Base-by-base conservation (phyloP, 441 rosid genomes). In the Sinapis alba region DNA sequence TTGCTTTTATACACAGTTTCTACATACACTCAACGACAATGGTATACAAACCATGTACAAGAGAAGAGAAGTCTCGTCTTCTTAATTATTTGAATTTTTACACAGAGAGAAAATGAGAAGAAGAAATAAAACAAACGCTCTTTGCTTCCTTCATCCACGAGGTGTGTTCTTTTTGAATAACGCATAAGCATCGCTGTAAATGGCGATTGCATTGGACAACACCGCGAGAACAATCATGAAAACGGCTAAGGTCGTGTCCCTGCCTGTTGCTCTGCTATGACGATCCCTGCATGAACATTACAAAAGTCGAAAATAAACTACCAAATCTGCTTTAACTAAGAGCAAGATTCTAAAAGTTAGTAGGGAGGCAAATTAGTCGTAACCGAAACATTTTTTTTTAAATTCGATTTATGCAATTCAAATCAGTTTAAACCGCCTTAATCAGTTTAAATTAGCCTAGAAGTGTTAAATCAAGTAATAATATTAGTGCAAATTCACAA, bases 211-310 rank as follows among this genome's bases (percentile, higher is more conserved):
- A 30, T 71, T 80, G 7, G 86, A 60, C 45, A 79, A 2, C 50
- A 84, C 85, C 2, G 87, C 87, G 64, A 84, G 81, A 69, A 80
- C 74, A 5, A 84, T 82, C 87, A 84, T 80, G 63, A 82, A 70
- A 2, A 78, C 15, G 0, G 81, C 78, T 21, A 82, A 27, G n/a
- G 80, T 73, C 38, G 77, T 80, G 78, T 84, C 87, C 69, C 78
- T 82, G 74, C 20, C 32, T 6, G 83, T 82, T 27, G 87, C 81
- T 76, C 34, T 76, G 41, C 73, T 36, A 78, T 82, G 83, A n/a
- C 66, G 79, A 65, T 84, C 85, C 81, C 87, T 84, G 72, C 38
- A 71, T 63, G 26, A 43, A 47, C 71, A 73, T 10, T 23, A 10
- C 24, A 60, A 7, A 7, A 61, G 8, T 5, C 21, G 2, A 56